Evolutionary conservation across 2,329 filamentous ascomycete species (phyloP).

Genomic region (Diaporthe australafricana): DNA sequence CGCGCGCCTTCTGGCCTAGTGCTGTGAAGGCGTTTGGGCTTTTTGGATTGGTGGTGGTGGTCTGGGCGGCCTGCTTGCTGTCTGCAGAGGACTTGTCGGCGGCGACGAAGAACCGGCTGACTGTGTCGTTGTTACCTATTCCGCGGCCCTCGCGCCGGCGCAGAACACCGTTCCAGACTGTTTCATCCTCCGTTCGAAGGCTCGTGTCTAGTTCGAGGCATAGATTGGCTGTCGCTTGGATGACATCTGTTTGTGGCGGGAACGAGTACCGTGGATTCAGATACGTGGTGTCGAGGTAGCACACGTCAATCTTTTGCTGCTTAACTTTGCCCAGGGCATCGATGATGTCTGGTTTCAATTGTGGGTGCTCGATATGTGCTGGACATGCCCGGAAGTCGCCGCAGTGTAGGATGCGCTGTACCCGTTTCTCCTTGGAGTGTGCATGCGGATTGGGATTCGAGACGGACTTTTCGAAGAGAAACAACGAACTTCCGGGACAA

Average conservation of each 20-base stretch:
- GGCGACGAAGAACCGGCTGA: constrained; percentile 64
- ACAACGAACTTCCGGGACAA: constrained; percentile 93
- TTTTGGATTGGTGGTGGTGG: constrained; percentile 34
- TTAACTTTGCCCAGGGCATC: constrained; percentile 77
- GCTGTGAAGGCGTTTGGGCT: constrained; percentile 42
- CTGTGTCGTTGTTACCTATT: constrained; percentile 54
- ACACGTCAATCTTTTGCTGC: constrained; percentile 92
- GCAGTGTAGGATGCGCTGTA: constrained; percentile 90
- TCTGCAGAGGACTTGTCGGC: constrained; percentile 42
- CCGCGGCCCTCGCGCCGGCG: constrained; percentile 45
- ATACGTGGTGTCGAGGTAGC: constrained; percentile 98
- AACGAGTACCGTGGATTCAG: constrained; percentile 96
- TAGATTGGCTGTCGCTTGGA: constrained; percentile 87
- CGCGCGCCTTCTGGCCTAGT: constrained; percentile 37
- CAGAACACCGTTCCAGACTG: constrained; percentile 58
- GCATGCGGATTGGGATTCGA: constrained; percentile 46
- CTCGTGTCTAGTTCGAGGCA: constrained; percentile 67
- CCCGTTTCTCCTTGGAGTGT: constrained; percentile 60
- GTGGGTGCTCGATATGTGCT: constrained; percentile 83
- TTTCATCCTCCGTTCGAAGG: constrained; percentile 52
- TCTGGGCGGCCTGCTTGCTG: constrained; percentile 39
- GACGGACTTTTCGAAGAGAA: constrained; percentile 86
- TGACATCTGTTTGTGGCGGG: constrained; percentile 88
- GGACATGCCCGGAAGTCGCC: constrained; percentile 95
- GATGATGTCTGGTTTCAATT: constrained; percentile 79